phyloP scores from a whole-genome alignment of 352 stramenopile species.

The Phytophthora macrochlamydospora region DNA sequence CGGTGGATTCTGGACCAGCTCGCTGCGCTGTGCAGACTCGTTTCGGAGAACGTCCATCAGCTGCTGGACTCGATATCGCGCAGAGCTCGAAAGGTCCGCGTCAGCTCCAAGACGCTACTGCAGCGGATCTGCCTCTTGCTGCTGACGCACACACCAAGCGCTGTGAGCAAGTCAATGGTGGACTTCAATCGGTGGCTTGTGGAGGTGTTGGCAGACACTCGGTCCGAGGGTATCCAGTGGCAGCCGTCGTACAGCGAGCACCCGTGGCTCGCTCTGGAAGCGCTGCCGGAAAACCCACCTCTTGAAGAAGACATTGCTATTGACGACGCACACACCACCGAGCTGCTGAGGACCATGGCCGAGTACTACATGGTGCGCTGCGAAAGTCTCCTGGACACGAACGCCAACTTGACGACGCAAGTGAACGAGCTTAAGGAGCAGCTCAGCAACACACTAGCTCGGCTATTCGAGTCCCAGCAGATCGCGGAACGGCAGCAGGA shows the following conservation, averaged over 20 bases:
- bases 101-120: conserved; percentile 17
- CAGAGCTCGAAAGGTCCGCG: conserved; percentile 5
- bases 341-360: conserved; percentile 31
- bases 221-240: conserved; percentile 27
- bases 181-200: conserved; percentile 40
- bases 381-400: conserved; percentile 22
- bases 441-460: conserved; percentile 26
- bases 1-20: conserved; percentile 28
- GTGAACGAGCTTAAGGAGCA: conserved; percentile 23
- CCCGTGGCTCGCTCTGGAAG: conserved; percentile 23
- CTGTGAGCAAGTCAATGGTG: conserved; percentile 24
- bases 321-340: conserved; percentile 14
- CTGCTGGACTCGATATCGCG: conserved; percentile 24
- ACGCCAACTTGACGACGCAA: conserved; percentile 15
- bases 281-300: conserved; percentile 13
- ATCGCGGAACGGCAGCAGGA: conserved; percentile 24
- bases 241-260: conserved; percentile 18
- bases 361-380: conserved; percentile 36
- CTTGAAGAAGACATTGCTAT: conserved; percentile 14
- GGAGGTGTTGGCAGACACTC: conserved; percentile 25
- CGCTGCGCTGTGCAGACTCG: conserved; percentile 17
- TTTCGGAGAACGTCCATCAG: conserved; percentile 25
- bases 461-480: conserved; percentile 25
- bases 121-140: conserved; percentile 19
- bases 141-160: conserved; percentile 16